phyloP scores from a whole-genome alignment of 176 grass and related monocot genomes.

The Sorghum bicolor region Sorghum_bicolor_NCBIv3 NC_012870.2:69265501-69266000 shows the following conservation, averaged over 20 bases:
- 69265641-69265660: no score
- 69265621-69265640: no score
- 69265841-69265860: neutral
- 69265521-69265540: no score
- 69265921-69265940: no score
- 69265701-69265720: slow-evolving; percentile 28
- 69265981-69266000: no score
- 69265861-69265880: neutral
- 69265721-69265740: neutral
- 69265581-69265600: neutral
- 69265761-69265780: slow-evolving; percentile 25
- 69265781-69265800: slow-evolving; percentile 30
- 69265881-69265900: neutral
- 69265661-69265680: slow-evolving; percentile 21
- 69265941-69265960: neutral
- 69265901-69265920: neutral
- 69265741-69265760: neutral
- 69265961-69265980: neutral
- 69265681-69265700: slow-evolving; percentile 19
- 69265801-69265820: neutral
- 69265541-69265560: no score
- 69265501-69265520: neutral
- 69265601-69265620: slow-evolving; percentile 24
- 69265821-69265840: slow-evolving; percentile 15
- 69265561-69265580: neutral